Evolutionary conservation across 371 early-diverging fungal species (phyloP).

Genomic region (Ordospora pajunii): DNA sequence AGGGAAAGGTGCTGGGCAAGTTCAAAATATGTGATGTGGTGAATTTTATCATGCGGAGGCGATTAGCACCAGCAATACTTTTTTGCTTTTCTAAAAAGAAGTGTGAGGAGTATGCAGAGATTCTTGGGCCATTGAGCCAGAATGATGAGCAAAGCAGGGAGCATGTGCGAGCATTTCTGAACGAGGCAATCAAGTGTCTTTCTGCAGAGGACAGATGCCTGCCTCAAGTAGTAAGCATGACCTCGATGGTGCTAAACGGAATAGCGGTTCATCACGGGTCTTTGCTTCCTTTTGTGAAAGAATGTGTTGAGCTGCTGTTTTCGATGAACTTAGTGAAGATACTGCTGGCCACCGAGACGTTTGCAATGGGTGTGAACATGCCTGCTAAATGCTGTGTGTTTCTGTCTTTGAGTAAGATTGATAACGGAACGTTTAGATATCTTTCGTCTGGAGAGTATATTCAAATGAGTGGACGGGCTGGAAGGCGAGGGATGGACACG

Average conservation of each 20-base stretch:
- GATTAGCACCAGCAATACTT: slow-evolving; percentile 53
- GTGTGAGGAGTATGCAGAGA: slow-evolving; percentile 49
- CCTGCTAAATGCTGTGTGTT: slow-evolving; percentile 89
- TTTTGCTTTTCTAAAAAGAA: slow-evolving; percentile 57
- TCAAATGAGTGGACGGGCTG: slow-evolving; percentile 97
- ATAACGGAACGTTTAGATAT: slow-evolving; percentile 68
- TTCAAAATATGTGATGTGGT: slow-evolving; percentile 50
- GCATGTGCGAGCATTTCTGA: slow-evolving; percentile 44
- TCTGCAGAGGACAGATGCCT: slow-evolving; percentile 62
- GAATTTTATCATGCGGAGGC: slow-evolving; percentile 39
- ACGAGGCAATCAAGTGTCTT: slow-evolving; percentile 44
- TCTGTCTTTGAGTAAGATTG: slow-evolving; percentile 70
- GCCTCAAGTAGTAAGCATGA: slow-evolving; percentile 78
- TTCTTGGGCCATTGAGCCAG: slow-evolving; percentile 38
- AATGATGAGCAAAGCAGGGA: slow-evolving; percentile 51
- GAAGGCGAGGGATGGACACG: slow-evolving; percentile 84
- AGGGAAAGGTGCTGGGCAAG: slow-evolving; percentile 22
- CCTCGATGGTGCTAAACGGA: slow-evolving; percentile 73
- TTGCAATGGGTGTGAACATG: slow-evolving; percentile 97
- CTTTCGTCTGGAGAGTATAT: slow-evolving; percentile 77
- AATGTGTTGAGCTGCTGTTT: slow-evolving; percentile 86
- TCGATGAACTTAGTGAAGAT: slow-evolving; percentile 78
- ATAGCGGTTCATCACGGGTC: slow-evolving; percentile 94
- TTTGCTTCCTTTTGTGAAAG: slow-evolving; percentile 90
- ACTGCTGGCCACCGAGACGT: slow-evolving; percentile 82